A percentile compares a stretch with the other conserved stretches of the same genome.
Conservation (phyloP, 2,329 filamentous ascomycete species). For the Colletotrichum sp. region DNA sequence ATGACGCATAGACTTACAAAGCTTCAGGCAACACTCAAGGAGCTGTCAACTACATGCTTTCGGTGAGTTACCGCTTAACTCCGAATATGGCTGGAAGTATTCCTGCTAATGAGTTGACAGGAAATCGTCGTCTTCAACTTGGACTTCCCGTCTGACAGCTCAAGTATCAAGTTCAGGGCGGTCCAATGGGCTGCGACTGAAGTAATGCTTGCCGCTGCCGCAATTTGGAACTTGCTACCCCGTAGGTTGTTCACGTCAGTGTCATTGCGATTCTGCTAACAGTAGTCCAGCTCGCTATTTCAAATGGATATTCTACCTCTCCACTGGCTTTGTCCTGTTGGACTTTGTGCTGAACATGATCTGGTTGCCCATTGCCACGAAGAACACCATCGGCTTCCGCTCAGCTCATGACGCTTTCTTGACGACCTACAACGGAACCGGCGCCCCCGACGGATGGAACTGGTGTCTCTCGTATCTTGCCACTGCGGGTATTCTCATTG, state of each 20-base stretch:
- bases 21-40: constrained; percentile 51
- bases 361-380: constrained; percentile 64
- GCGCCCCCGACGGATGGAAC: constrained; percentile 63
- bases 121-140: constrained; percentile 63
- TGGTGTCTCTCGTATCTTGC: constrained; percentile 68
- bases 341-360: constrained; percentile 66
- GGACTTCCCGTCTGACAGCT: constrained; percentile 57
- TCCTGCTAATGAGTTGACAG: constrained; percentile 28
- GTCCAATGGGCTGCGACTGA: constrained; percentile 67
- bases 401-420: constrained; percentile 64
- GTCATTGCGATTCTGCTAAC: background rate
- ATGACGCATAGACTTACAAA: background rate
- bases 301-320: constrained; percentile 55
- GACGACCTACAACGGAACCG: constrained; percentile 63
- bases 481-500: constrained; percentile 64
- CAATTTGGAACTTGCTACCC: constrained; percentile 54
- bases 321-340: constrained; percentile 55
- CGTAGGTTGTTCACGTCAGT: constrained; percentile 38
- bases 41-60: constrained; percentile 57
- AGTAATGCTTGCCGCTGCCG: constrained; percentile 53
- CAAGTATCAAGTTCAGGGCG: constrained; percentile 61
- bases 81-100: background rate
- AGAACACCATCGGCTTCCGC: constrained; percentile 60
- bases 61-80: constrained; percentile 35
- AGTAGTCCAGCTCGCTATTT: constrained; percentile 42